These are phyloP conservation scores for Plasmodium falciparum DNA, from an alignment of 169 alveolate species.

Conservation along the genomic window DNA sequence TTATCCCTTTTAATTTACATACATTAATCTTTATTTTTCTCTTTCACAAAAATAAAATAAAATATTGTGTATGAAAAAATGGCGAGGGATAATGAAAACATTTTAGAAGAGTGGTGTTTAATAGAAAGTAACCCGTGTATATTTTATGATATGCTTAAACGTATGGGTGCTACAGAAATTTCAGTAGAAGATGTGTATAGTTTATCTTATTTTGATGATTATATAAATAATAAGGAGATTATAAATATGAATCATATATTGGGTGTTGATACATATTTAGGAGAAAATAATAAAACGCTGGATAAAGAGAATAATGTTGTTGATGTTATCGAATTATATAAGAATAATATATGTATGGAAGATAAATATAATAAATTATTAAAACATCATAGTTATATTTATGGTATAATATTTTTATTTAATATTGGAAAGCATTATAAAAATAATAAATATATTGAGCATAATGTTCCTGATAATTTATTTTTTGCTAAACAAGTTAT, in stretches of 20 bases:
- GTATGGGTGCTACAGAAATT: slow-evolving; percentile 91
- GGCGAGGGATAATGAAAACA: slow-evolving; percentile 21
- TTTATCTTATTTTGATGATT: slow-evolving; percentile 63
- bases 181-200: slow-evolving; percentile 91
- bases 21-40: not conserved
- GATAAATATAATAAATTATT: slow-evolving; percentile 77
- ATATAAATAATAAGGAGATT: slow-evolving; percentile 42
- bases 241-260: slow-evolving; percentile 19
- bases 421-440: slow-evolving; percentile 86
- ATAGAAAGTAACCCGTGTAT: slow-evolving; percentile 94
- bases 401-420: slow-evolving; percentile 92
- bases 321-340: not conserved
- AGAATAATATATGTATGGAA: slow-evolving; percentile 74
- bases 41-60: not conserved
- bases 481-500: slow-evolving; percentile 93
- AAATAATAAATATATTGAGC: slow-evolving; percentile 33
- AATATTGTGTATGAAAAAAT: not conserved
- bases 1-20: too few species aligned
- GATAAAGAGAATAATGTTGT: not conserved
- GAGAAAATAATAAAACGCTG: slow-evolving; percentile 15
- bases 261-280: slow-evolving; percentile 11
- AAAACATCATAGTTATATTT: slow-evolving; percentile 77
- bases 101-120: slow-evolving; percentile 90
- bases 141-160: slow-evolving; percentile 89
- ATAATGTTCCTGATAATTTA: slow-evolving; percentile 79